Evolutionary conservation across 2,329 filamentous ascomycete species (phyloP).

Genomic region (Meredithiella fracta): DNA sequence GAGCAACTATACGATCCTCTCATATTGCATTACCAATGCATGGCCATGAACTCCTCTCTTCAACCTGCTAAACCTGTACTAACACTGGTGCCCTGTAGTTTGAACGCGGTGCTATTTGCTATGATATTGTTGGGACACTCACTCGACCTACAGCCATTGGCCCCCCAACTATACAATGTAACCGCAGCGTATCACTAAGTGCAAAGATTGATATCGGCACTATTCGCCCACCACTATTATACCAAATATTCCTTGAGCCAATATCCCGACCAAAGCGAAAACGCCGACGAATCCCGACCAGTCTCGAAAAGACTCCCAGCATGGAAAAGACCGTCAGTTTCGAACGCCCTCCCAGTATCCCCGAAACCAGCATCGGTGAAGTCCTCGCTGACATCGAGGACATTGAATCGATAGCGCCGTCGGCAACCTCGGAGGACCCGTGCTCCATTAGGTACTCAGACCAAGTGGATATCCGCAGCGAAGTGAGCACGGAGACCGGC

Average conservation of each 20-base stretch:
- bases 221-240: constrained; percentile 56
- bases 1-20: neutral
- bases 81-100: constrained; percentile 43
- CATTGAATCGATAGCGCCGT: constrained; percentile 22
- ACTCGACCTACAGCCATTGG: constrained; percentile 78
- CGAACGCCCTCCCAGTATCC: constrained; percentile 1
- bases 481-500: constrained; percentile 53
- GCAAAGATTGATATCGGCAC: constrained; percentile 75
- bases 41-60: neutral
- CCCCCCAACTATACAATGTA: constrained; percentile 63
- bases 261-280: constrained; percentile 52
- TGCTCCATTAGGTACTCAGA: constrained; percentile 19
- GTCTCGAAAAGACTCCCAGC: constrained; percentile 2
- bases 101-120: constrained; percentile 82
- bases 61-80: neutral
- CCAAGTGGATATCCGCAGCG: constrained; percentile 43
- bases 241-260: constrained; percentile 74
- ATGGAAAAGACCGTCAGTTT: constrained; percentile 7
- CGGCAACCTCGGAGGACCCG: constrained; percentile 25
- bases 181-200: constrained; percentile 61
- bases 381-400: constrained; percentile 18
- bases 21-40: neutral
- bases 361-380: constrained; percentile 15
- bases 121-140: constrained; percentile 76
- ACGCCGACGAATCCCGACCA: constrained; percentile 16